Percentiles rank a stretch among this genome's conserved stretches.
phyloP scores from a whole-genome alignment of 257 asterid species.

The Solanum dulcamara region DNA sequence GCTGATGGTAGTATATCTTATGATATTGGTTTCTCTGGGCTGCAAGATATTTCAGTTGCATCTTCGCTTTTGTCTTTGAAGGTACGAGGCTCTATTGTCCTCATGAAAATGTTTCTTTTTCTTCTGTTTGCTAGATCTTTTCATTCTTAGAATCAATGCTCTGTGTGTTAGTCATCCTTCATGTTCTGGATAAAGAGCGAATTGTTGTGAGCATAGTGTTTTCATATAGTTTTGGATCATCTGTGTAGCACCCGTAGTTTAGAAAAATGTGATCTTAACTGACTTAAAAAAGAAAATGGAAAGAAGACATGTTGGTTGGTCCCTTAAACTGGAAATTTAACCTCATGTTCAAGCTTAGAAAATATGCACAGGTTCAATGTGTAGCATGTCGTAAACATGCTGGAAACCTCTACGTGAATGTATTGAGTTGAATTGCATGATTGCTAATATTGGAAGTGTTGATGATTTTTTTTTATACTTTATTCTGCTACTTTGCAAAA shows the following conservation, averaged over 20 bases:
- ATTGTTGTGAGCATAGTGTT: neutral
- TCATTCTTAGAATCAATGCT: neutral
- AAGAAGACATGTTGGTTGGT: neutral
- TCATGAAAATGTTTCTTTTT: neutral
- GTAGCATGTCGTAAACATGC: neutral
- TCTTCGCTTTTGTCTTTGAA: slow-evolving; percentile 38
- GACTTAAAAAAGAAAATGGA: neutral
- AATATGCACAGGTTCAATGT: neutral
- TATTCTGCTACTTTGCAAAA: neutral
- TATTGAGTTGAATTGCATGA: neutral
- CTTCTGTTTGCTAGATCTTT: neutral
- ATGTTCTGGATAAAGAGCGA: neutral
- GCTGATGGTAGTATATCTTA: slow-evolving; percentile 79
- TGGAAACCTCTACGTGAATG: neutral
- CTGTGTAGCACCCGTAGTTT: neutral
- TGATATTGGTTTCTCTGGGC: slow-evolving; percentile 72
- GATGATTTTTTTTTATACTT: neutral
- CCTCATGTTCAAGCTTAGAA: neutral
- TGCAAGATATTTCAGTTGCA: slow-evolving; percentile 55
- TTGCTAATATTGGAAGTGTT: neutral
- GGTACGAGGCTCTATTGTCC: slow-evolving; percentile 27
- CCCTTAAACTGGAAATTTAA: neutral
- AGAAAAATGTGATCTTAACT: neutral
- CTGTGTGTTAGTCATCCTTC: neutral
- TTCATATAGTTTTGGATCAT: neutral